phyloP scores from a whole-genome alignment of 345 rosid species.

The Dipteronia sinensis region DNA sequence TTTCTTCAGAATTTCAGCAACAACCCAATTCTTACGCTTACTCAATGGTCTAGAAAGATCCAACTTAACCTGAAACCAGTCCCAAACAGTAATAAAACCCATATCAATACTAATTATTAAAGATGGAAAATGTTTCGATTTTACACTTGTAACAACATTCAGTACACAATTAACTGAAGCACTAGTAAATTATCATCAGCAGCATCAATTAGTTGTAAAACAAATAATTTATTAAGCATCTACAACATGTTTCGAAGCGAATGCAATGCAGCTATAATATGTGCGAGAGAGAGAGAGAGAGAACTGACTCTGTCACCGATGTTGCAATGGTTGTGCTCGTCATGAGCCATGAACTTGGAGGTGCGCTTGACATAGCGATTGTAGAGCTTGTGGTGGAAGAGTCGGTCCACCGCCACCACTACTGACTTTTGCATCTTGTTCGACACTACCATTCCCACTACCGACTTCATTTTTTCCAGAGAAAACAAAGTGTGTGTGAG shows the following conservation, averaged over 20 bases:
- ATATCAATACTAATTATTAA: neutral
- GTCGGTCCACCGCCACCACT: slow-evolving; percentile 81
- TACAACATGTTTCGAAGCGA: no score
- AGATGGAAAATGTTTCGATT: no score
- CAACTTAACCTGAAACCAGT: slow-evolving; percentile 55
- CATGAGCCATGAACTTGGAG: slow-evolving; percentile 98
- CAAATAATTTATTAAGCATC: no score
- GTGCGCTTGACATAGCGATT: slow-evolving; percentile 89
- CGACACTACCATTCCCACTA: slow-evolving; percentile 68
- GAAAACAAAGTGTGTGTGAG: no score
- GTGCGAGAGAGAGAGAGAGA: neutral
- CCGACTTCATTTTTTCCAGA: slow-evolving; percentile 37
- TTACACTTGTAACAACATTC: no score
- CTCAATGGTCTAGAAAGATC: slow-evolving; percentile 98
- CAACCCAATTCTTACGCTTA: slow-evolving; percentile 85
- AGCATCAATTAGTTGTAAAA: no score
- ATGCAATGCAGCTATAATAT: no score
- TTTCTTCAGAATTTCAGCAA: slow-evolving; percentile 86
- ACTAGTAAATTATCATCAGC: no score
- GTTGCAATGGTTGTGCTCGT: slow-evolving; percentile 68
- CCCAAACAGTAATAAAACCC: neutral
- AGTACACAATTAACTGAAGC: no score
- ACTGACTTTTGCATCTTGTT: slow-evolving; percentile 84
- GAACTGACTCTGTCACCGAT: slow-evolving; percentile 76
- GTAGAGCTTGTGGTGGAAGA: slow-evolving; percentile 76